Evolutionary conservation across 768 basidiomycete species (phyloP).

Genomic region (Grammothele lineata): DNA sequence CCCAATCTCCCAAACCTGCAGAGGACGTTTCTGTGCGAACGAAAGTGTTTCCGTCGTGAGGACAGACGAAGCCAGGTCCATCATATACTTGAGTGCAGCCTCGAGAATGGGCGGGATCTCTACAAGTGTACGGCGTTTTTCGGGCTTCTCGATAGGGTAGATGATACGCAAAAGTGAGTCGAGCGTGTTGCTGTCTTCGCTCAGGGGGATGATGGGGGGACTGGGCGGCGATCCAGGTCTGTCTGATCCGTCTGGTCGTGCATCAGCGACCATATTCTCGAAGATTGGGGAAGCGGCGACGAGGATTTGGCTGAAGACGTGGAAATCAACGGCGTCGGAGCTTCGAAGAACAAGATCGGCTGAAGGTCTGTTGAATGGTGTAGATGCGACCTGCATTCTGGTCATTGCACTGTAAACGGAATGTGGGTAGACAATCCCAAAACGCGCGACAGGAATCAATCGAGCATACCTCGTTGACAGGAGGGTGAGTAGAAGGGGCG

Average conservation of each 20-base stretch:
- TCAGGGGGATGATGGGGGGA: constrained; percentile 4
- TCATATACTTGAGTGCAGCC: constrained; percentile 17
- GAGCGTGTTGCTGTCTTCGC: constrained; percentile 10
- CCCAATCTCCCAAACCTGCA: constrained; percentile 5
- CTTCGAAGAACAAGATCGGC: constrained; percentile 28
- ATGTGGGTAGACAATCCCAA: too few relatives aligned
- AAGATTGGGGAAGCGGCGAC: constrained; percentile 27
- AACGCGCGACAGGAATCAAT: too few relatives aligned
- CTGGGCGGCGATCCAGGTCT: too few relatives aligned
- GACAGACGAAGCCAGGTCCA: constrained; percentile 7
- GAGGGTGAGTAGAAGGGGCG: too few relatives aligned
- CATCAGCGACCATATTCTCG: constrained; percentile 29
- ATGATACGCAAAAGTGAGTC: constrained; percentile 16
- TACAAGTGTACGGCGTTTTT: not conserved
- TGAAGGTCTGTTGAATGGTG: constrained; percentile 16
- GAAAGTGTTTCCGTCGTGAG: not conserved
- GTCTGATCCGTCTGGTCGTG: too few relatives aligned
- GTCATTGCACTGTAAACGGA: too few relatives aligned
- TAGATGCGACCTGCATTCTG: too few relatives aligned
- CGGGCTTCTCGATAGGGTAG: constrained; percentile 16
- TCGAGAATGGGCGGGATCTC: constrained; percentile 8
- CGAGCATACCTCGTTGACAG: too few relatives aligned
- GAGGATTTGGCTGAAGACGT: constrained; percentile 26
- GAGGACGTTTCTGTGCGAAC: not conserved
- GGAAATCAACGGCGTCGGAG: constrained; percentile 25